Base-by-base conservation (phyloP, 495 filamentous ascomycete species). In the Talaromyces nanjingensis region DNA sequence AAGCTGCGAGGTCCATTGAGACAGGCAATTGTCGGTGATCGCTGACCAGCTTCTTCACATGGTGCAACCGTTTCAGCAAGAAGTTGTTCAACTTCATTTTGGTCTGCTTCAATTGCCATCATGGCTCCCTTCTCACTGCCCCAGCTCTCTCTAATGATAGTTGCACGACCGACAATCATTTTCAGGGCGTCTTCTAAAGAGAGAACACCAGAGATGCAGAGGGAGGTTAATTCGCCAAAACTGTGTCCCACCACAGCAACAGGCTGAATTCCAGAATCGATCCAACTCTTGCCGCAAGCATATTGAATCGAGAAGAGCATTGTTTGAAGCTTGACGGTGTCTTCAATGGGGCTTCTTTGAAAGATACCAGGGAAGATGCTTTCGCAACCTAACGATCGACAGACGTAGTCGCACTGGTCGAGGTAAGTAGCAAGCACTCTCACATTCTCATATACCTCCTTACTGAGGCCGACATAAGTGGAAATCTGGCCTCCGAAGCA, bases 401-500 rank as follows among this genome's bases (percentile, higher is more conserved):
- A 63, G 0, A 72, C 47, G 0, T 47, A 2, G 45, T 82, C 65
- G 37, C 77, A 78, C 8, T 69, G 31, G 31, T 81, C 69, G 0
- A 87, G 65, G 65, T 86, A 65, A 0, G 59, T 65, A 11, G 75
- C 72, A 0, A 84, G 62, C 2, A 84, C 22, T 0, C 60, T 64
- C 1, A 73, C 60, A 0, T 63, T 54, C 1, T 81, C 66, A 42
- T 77, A 83, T 1, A 83, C 7, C 1, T 61, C 11, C 7, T 68
- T 64, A 53, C 79, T 70, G 0, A 86, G 63, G 0, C 81, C 81
- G 0, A 84, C 66, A 24, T 63, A 79, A 0, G 62, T 76, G 0
- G 78, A 80, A 0, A 76, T 68, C 63, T 87, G 83, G 6, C 82
- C 83, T 3, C 83, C 82, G 54, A 87, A 85, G 64, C 79, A 83